phyloP scores from a whole-genome alignment of 2,329 filamentous ascomycete genomes.

The Lecanicillium sp. region DNA sequence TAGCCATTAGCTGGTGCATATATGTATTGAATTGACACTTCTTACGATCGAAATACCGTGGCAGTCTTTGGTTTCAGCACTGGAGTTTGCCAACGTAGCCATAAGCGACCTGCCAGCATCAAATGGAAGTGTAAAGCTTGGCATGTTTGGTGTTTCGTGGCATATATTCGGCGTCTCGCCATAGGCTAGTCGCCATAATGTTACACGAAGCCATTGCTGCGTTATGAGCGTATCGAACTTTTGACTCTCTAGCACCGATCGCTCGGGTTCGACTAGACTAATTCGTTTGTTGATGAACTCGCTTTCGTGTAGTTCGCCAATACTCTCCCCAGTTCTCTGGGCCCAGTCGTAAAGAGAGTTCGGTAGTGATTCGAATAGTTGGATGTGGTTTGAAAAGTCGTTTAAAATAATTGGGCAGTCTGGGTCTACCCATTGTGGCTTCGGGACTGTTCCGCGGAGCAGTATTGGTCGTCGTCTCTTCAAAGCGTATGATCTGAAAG shows the following conservation, averaged over 20 bases:
- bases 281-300: slow-evolving; percentile 18
- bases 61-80: slow-evolving; percentile 19
- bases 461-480: slow-evolving; percentile 22
- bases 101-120: slow-evolving; percentile 22
- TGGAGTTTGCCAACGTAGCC: slow-evolving; percentile 15
- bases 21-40: neutral
- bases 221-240: slow-evolving; percentile 23
- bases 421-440: slow-evolving; percentile 21
- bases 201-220: slow-evolving; percentile 22
- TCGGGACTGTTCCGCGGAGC: slow-evolving; percentile 19
- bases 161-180: slow-evolving; percentile 6
- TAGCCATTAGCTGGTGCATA: neutral
- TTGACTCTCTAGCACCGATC: slow-evolving; percentile 22
- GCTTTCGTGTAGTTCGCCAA: slow-evolving; percentile 14
- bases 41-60: slow-evolving; percentile 23
- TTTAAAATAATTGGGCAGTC: slow-evolving; percentile 24
- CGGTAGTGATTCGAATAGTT: slow-evolving; percentile 20
- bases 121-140: slow-evolving; percentile 15
- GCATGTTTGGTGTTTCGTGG: neutral
- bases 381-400: slow-evolving; percentile 25
- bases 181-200: slow-evolving; percentile 23
- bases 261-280: slow-evolving; percentile 16
- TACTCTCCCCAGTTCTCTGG: slow-evolving; percentile 11
- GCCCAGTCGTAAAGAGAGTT: slow-evolving; percentile 22
- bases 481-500: slow-evolving; percentile 19